Evolutionary conservation across 192 early-diverging fungal species (phyloP), one percentile per base, ranked within the genome.

Genomic region (Funneliformis geosporum): DNA sequence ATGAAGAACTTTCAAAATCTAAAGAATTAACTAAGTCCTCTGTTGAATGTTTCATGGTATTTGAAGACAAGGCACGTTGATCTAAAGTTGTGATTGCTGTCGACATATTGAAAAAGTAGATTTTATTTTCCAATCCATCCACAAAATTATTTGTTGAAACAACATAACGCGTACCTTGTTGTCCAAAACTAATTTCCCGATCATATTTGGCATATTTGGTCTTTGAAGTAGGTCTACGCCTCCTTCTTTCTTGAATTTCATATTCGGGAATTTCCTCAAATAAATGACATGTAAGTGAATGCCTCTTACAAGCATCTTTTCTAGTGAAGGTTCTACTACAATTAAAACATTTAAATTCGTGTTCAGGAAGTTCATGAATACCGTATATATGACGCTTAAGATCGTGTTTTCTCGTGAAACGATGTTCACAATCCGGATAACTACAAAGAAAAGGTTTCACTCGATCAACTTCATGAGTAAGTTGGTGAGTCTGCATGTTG

Each of bases 381-480:
- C 75, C 75, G n/a, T 64, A 64, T 39, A 85, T 80, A 67, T 85
- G 84, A 40, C 84, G 77, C 28, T 82, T 64, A 11, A 85, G 75
- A 55, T 85, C 84, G 59, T 85, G 84, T 79, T 85, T 85, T 79
- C 84, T 80, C 77, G 82, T 85, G 46, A 85, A 85, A 74, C 81
- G 76, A 8, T 80, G 55, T 33, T 80, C 82, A 38, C 84, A 85
- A 4, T 80, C 80, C 0, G 78, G 74, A n/a, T 81, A 76, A 38
- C 65, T n/a, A 55, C 84, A 85, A 1, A 79, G 74, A 69, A 83
- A 85, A 11, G 84, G 84, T 66, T 75, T 80, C 10, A 64, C 60
- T 64, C 82, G 81, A 44, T 76, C 40, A 28, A 60, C 16, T 1
- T 82, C 83, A 60, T 85, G 84, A 76, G 83, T 85, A 18, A 80